Percentiles rank a stretch among this genome's conserved stretches.
Conservation (phyloP, 2,329 filamentous ascomycete species). For the Xylariaceae sp. region DNA sequence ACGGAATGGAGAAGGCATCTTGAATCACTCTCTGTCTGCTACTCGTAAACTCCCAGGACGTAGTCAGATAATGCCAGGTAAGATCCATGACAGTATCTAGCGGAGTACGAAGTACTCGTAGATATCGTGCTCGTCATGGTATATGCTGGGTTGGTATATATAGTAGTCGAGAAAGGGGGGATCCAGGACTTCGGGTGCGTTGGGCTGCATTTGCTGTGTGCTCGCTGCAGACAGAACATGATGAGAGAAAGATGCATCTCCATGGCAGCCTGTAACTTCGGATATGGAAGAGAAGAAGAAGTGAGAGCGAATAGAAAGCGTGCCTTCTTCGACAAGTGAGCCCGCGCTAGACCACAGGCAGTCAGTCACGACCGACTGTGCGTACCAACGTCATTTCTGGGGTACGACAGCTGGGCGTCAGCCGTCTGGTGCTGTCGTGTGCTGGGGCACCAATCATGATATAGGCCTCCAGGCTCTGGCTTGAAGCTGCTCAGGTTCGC, state of each 20-base stretch:
- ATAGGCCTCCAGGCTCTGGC: background rate
- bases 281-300: background rate
- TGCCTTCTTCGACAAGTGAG: background rate
- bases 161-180: conserved; percentile 5
- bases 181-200: conserved; percentile 15
- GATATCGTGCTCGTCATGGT: background rate
- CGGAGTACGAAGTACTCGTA: background rate
- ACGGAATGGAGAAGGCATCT: background rate
- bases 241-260: conserved; percentile 1
- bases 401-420: conserved; percentile 6
- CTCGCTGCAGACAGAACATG: background rate
- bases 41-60: too few relatives aligned
- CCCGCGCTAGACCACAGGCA: conserved; percentile 9
- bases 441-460: background rate
- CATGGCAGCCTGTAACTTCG: conserved; percentile 3
- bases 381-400: conserved; percentile 1
- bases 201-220: conserved; percentile 11
- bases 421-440: background rate
- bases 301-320: conserved; percentile 1
- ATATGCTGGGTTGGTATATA: background rate
- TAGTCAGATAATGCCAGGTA: too few relatives aligned
- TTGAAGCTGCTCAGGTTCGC: background rate
- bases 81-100: background rate
- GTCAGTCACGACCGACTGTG: background rate
- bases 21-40: background rate